A percentile compares a stretch with the other conserved stretches of the same genome.
phyloP scores from a whole-genome alignment of 208 protist genomes.

The Leishmania gerbilli region DNA sequence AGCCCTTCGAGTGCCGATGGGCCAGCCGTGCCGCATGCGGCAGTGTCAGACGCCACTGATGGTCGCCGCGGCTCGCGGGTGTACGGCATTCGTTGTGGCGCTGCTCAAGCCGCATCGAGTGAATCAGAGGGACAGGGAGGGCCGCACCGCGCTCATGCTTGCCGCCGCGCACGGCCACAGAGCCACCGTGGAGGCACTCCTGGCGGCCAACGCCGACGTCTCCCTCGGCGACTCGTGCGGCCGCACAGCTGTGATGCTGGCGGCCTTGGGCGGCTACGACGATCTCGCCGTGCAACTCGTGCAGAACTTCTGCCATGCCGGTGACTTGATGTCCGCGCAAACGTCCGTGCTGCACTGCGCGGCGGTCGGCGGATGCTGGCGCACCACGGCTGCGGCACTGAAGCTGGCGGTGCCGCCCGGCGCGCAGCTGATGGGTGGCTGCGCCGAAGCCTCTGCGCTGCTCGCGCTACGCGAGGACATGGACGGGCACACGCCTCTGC shows the following conservation, averaged over 20 bases:
- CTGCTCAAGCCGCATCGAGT: slow-evolving; percentile 49
- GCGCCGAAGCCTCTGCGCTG: slow-evolving; percentile 13
- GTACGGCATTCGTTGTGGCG: slow-evolving; percentile 32
- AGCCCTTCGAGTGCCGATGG: slow-evolving; percentile 52
- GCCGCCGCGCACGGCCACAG: slow-evolving; percentile 60
- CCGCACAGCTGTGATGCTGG: slow-evolving; percentile 74
- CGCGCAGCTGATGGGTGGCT: slow-evolving; percentile 25
- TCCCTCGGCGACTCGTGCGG: slow-evolving; percentile 41
- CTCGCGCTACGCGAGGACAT: slow-evolving; percentile 48
- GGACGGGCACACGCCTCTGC: slow-evolving; percentile 66
- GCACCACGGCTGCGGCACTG: slow-evolving; percentile 41
- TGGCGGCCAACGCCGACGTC: slow-evolving; percentile 58
- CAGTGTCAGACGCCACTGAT: slow-evolving; percentile 73
- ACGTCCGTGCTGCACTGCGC: slow-evolving; percentile 79
- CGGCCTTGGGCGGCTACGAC: slow-evolving; percentile 64
- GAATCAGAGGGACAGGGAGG: slow-evolving; percentile 47
- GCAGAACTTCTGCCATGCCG: slow-evolving; percentile 52
- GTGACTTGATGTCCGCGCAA: slow-evolving; percentile 42
- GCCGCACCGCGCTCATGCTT: slow-evolving; percentile 77
- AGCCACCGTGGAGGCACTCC: slow-evolving; percentile 62
- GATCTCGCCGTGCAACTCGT: slow-evolving; percentile 59
- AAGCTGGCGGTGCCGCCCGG: slow-evolving; percentile 24
- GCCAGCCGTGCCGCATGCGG: slow-evolving; percentile 43
- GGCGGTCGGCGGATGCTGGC: slow-evolving; percentile 60
- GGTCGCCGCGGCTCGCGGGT: slow-evolving; percentile 54